These are phyloP conservation scores for Fusarium citri DNA, from an alignment of 2,329 filamentous ascomycete genomes.

Conservation along the genomic window DNA sequence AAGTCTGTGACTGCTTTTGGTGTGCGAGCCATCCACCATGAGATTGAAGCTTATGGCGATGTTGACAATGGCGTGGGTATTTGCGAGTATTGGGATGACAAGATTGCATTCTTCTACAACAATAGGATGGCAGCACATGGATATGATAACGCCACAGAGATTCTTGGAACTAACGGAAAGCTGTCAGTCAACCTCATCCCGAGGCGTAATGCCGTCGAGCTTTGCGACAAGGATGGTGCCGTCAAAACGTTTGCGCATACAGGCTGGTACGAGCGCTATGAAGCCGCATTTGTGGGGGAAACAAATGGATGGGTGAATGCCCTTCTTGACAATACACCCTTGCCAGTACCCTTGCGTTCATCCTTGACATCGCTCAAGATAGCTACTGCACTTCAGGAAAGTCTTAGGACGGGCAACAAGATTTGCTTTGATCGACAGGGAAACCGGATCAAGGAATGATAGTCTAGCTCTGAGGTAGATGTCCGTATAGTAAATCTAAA, in stretches of 20 bases:
- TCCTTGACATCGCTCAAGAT: conserved; percentile 24
- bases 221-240: conserved; percentile 14
- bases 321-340: conserved; percentile 14
- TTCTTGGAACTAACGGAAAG: conserved; percentile 75
- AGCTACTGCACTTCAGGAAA: conserved; percentile 23
- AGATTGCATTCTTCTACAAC: conserved; percentile 73
- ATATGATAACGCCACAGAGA: conserved; percentile 74
- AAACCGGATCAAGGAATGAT: neutral
- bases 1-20: conserved; percentile 46
- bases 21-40: conserved; percentile 48
- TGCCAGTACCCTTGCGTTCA: conserved; percentile 48
- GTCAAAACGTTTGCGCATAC: conserved; percentile 18
- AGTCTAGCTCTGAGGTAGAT: neutral
- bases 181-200: conserved; percentile 63
- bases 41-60: conserved; percentile 45
- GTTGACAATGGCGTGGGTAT: conserved; percentile 59
- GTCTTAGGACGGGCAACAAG: conserved; percentile 21
- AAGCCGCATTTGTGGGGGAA: conserved; percentile 23
- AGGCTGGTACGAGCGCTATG: conserved; percentile 27
- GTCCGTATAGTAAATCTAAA: neutral
- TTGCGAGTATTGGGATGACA: conserved; percentile 72
- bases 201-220: conserved; percentile 22
- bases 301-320: conserved; percentile 26
- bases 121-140: conserved; percentile 76
- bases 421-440: conserved; percentile 29